These are phyloP conservation scores for Drechslerella coelobrocha DNA, from an alignment of 2,329 filamentous ascomycete genomes.

Conservation along the genomic window DNA sequence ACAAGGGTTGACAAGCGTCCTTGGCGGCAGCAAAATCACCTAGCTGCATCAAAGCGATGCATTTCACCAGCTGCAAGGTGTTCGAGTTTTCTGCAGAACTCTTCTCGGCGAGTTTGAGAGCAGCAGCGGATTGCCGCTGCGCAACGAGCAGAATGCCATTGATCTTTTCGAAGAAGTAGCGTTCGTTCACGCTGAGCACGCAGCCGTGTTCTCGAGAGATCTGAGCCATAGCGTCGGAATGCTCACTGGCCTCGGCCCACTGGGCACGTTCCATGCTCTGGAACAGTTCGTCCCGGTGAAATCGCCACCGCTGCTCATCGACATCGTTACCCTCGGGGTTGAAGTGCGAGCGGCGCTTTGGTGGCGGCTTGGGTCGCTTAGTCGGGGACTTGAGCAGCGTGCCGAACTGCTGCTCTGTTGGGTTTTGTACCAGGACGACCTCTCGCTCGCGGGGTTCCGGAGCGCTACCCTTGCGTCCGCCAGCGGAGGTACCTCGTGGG, in stretches of 20 bases:
- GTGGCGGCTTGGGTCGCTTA: constrained; percentile 18
- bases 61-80: constrained; percentile 45
- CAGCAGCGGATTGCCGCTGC: constrained; percentile 44
- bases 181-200: constrained; percentile 44
- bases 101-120: constrained; percentile 41
- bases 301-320: constrained; percentile 49
- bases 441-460: constrained; percentile 5
- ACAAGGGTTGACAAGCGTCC: constrained; percentile 46
- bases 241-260: constrained; percentile 46
- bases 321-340: constrained; percentile 46
- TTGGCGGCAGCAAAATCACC: constrained; percentile 43
- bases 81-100: constrained; percentile 42
- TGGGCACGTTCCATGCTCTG: constrained; percentile 39
- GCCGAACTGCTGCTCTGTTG: constrained; percentile 33
- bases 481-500: not conserved
- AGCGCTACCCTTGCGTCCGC: constrained; percentile 26
- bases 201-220: constrained; percentile 46
- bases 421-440: constrained; percentile 7
- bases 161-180: constrained; percentile 50
- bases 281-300: constrained; percentile 47
- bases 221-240: constrained; percentile 43
- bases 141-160: constrained; percentile 47
- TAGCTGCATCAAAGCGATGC: constrained; percentile 46
- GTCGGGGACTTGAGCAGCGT: constrained; percentile 43
- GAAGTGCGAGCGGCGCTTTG: constrained; percentile 37